Percentiles rank a stretch among this genome's conserved stretches.
Evolutionary conservation across 305 asterid species (phyloP).

Genomic region (Fraxinus sp.): DNA sequence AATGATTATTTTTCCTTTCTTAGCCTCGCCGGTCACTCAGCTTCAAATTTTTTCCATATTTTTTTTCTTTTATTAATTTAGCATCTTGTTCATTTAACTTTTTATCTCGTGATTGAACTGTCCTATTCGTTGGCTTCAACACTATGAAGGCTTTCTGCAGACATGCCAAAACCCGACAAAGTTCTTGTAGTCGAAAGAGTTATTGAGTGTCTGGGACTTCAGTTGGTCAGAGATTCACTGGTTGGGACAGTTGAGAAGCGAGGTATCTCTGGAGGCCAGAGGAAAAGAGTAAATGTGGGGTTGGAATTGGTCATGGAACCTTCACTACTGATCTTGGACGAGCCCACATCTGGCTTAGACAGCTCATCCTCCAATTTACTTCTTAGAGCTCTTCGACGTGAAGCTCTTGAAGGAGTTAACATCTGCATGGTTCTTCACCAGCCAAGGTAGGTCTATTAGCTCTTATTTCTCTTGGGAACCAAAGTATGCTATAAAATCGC

Average conservation of each 20-base stretch:
- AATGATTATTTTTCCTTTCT: neutral
- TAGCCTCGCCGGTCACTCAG: slow-evolving; percentile 10
- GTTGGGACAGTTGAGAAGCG: slow-evolving; percentile 97
- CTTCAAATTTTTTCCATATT: slow-evolving; percentile 10
- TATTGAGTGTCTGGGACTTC: slow-evolving; percentile 94
- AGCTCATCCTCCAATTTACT: slow-evolving; percentile 97
- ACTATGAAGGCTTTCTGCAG: slow-evolving; percentile 70
- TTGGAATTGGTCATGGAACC: slow-evolving; percentile 99
- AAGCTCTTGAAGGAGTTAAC: slow-evolving; percentile 98
- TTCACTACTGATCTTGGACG: slow-evolving; percentile 91
- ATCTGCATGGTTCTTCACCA: slow-evolving; percentile 99
- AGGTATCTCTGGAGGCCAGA: slow-evolving; percentile 99
- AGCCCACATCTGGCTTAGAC: slow-evolving; percentile 98
- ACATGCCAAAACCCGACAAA: slow-evolving; percentile 91
- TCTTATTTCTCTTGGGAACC: slow-evolving; percentile 9
- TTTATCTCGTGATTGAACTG: slow-evolving; percentile 29
- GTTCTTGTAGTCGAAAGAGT: slow-evolving; percentile 98
- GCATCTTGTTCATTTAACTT: slow-evolving; percentile 12
- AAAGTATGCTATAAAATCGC: neutral
- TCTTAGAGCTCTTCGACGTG: slow-evolving; percentile 96
- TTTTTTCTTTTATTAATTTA: slow-evolving; percentile 11
- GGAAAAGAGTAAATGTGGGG: slow-evolving; percentile 98
- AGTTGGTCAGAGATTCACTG: slow-evolving; percentile 84
- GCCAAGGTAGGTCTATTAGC: slow-evolving; percentile 62
- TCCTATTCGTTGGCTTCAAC: slow-evolving; percentile 37